These are phyloP conservation scores for Penicillium sp. DNA, from an alignment of 2,329 filamentous ascomycete genomes.

Conservation along the genomic window DNA sequence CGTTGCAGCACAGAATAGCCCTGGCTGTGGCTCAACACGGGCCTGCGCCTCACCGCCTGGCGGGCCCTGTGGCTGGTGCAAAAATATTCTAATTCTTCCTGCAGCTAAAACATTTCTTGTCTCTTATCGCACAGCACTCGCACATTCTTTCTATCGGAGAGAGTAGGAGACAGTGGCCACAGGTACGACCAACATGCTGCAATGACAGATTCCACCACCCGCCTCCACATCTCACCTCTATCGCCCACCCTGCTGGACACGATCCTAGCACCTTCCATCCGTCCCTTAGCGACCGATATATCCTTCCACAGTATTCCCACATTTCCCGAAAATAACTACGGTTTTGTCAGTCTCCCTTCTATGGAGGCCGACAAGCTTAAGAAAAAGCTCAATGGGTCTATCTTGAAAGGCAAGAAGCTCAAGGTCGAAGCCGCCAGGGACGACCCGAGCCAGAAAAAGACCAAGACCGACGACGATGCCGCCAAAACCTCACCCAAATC, in stretches of 20 bases:
- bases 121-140: neutral
- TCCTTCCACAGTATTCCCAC: constrained; percentile 85
- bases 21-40: neutral
- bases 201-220: constrained; percentile 37
- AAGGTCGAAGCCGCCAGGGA: constrained; percentile 76
- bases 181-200: constrained; percentile 14
- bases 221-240: constrained; percentile 86
- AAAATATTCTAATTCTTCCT: neutral
- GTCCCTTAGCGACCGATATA: constrained; percentile 67
- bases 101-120: too few relatives aligned
- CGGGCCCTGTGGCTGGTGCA: constrained; percentile 1
- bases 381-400: constrained; percentile 83
- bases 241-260: constrained; percentile 68
- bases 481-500: constrained; percentile 12
- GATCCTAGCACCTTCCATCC: constrained; percentile 65
- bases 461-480: neutral
- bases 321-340: constrained; percentile 86
- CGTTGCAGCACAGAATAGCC: too few relatives aligned
- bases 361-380: constrained; percentile 85
- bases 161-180: neutral
- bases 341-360: constrained; percentile 77
- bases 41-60: constrained; percentile 3
- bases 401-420: constrained; percentile 80
- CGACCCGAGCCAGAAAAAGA: constrained; percentile 48
- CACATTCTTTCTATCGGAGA: neutral